These are phyloP conservation scores for Castanospermum australe DNA, from an alignment of 306 rosid species.

Conservation along the genomic window DNA sequence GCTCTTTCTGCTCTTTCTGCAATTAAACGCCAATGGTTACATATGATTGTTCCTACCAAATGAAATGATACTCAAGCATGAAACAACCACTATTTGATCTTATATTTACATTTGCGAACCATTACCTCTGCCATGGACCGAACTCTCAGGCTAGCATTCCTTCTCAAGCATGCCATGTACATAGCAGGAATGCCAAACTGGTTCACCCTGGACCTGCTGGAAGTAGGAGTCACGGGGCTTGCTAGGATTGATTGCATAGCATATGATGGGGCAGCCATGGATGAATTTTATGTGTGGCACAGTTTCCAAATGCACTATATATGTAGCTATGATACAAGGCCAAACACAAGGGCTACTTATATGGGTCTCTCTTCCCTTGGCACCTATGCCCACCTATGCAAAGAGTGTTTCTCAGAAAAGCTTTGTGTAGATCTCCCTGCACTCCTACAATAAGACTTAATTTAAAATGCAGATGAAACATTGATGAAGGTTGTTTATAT, in stretches of 20 bases:
- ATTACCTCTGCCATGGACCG: conserved; percentile 29
- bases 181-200: not conserved
- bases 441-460: not conserved
- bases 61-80: too few species aligned
- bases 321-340: too few species aligned
- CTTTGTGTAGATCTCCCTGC: too few species aligned
- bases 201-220: not conserved
- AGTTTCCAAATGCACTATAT: too few species aligned
- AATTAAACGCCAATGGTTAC: not conserved
- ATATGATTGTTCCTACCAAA: not conserved
- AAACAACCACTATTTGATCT: too few species aligned
- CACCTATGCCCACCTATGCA: too few species aligned
- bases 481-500: not conserved
- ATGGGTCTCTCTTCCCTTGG: too few species aligned
- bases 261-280: conserved; percentile 34
- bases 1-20: not conserved
- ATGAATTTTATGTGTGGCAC: too few species aligned
- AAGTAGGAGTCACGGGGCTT: not conserved
- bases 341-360: too few species aligned
- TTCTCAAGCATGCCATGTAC: not conserved
- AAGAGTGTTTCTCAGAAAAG: too few species aligned
- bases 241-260: conserved; percentile 25
- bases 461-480: not conserved
- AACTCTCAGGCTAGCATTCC: not conserved
- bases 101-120: too few species aligned